A percentile compares a stretch with the other conserved stretches of the same genome.
These are phyloP conservation scores for Candida neerlandica DNA, from an alignment of 1,139 yeast genomes.

Conservation along the genomic window DNA sequence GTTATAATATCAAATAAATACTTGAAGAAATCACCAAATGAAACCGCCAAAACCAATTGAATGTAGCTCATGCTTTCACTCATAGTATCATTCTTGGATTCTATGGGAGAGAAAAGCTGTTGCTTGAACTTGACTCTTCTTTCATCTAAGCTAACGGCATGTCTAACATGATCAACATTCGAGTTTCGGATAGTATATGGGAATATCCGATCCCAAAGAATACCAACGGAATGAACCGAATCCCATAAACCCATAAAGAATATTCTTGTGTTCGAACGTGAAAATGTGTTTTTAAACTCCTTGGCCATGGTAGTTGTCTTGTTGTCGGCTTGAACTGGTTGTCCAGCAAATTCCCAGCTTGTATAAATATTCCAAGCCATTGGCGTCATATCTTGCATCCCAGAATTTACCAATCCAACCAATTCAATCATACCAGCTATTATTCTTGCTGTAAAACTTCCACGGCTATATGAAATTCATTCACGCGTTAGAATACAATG, in stretches of 20 bases:
- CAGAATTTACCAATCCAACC: slow-evolving; percentile 56
- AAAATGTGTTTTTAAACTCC: slow-evolving; percentile 55
- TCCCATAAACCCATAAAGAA: slow-evolving; percentile 69
- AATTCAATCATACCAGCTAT: slow-evolving; percentile 64
- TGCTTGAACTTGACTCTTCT: slow-evolving; percentile 63
- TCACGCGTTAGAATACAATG: slow-evolving; percentile 11
- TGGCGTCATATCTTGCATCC: slow-evolving; percentile 54
- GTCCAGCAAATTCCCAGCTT: slow-evolving; percentile 64
- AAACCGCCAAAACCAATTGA: neutral
- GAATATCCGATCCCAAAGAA: slow-evolving; percentile 55
- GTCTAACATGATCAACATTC: slow-evolving; percentile 59
- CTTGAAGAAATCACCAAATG: slow-evolving; percentile 6
- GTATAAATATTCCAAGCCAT: slow-evolving; percentile 65
- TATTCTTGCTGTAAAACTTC: slow-evolving; percentile 65
- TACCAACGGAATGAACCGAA: slow-evolving; percentile 65
- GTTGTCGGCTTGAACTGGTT: slow-evolving; percentile 47
- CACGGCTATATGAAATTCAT: slow-evolving; percentile 43
- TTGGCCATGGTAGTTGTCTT: slow-evolving; percentile 44
- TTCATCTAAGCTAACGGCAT: slow-evolving; percentile 67
- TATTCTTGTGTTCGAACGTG: slow-evolving; percentile 44
- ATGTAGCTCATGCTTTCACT: slow-evolving; percentile 3
- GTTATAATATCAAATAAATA: slow-evolving; percentile 10
- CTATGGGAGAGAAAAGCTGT: slow-evolving; percentile 47
- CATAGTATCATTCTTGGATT: neutral
- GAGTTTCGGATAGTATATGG: slow-evolving; percentile 56